Base-by-base conservation (phyloP, 1,284 basidiomycete genomes). In the Mycena citricolor region DNA sequence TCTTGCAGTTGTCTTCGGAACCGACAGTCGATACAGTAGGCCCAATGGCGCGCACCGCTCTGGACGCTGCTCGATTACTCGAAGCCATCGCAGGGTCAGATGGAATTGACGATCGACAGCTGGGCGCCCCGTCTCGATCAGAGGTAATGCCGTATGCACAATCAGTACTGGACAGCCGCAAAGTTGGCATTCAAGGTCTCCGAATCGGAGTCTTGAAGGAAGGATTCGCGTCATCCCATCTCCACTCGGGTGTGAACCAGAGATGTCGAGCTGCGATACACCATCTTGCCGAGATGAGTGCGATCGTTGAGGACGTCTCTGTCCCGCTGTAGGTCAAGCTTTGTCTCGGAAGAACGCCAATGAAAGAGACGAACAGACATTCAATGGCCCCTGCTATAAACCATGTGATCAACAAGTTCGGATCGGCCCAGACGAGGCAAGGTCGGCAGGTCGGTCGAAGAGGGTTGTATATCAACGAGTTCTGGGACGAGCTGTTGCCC, bases 1-100 rank as follows among this genome's bases (percentile, higher is more conserved):
- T 25, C 20, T 16, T 38, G 13, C 30, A 49, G 42, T 34, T 49
- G 20, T 69, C 69, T 19, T 65, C 66, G 33, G 73, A 74, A 46
- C 59, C 66, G 19, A 60, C 62, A 2, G 54, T 68, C 19, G 71
- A 73, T 54, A 68, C 69, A 33, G 64, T 61, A 16, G 66, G 67
- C n/a, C 65, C 65, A 2, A 68, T 69, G 61, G 58, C 61, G 11
- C 59, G 60, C n/a, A 67, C 62, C 12, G 68, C 74, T 11, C 58
- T 66, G 12, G 68, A 70, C 30, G 67, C 67, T 23, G 73, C 73
- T 3, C 44, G 66, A 8, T 60, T 76, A 6, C 64, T 75, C 3
- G 60, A 70, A 45, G 70, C 62, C 12, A 65, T 72, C 32, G 72
- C 74, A 3, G 74, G 73, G 8, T 66, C 64, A 11, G 74, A 76